Evolutionary conservation across 441 rosid genomes (phyloP).

Genomic region (Mallotus japonicus): DNA sequence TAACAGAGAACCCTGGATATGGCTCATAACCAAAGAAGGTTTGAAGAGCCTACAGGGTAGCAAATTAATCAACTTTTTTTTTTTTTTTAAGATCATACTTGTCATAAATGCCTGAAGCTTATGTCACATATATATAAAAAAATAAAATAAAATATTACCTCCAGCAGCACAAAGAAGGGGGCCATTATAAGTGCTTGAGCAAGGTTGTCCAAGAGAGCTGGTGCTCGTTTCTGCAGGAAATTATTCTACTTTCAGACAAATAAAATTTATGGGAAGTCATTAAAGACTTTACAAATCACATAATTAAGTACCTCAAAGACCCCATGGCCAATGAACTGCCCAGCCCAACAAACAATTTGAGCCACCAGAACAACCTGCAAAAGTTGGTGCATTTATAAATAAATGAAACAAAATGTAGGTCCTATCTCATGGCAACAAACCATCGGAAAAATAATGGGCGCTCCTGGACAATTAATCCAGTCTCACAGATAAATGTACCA

Average conservation of each 20-base stretch:
- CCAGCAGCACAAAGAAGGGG: conserved; percentile 64
- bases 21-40: conserved; percentile 54
- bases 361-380: conserved; percentile 52
- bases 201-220: conserved; percentile 62
- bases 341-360: conserved; percentile 62
- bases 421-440: background rate
- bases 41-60: conserved; percentile 47
- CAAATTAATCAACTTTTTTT: conserved; percentile 12
- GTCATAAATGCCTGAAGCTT: background rate
- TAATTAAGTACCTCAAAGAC: conserved; percentile 49
- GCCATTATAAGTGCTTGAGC: conserved; percentile 63
- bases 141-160: conserved; percentile 35
- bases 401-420: background rate
- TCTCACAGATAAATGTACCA: background rate
- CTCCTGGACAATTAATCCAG: background rate
- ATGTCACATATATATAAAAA: background rate
- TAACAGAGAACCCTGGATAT: conserved; percentile 52
- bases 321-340: conserved; percentile 65
- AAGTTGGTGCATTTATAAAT: background rate
- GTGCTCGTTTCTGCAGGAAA: conserved; percentile 54
- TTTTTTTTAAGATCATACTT: background rate
- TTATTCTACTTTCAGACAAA: conserved; percentile 10
- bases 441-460: background rate
- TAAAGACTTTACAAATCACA: background rate
- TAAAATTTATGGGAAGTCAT: background rate